Conservation (phyloP, 179 eudicot genomes). For the Silene noctiflora region DNA sequence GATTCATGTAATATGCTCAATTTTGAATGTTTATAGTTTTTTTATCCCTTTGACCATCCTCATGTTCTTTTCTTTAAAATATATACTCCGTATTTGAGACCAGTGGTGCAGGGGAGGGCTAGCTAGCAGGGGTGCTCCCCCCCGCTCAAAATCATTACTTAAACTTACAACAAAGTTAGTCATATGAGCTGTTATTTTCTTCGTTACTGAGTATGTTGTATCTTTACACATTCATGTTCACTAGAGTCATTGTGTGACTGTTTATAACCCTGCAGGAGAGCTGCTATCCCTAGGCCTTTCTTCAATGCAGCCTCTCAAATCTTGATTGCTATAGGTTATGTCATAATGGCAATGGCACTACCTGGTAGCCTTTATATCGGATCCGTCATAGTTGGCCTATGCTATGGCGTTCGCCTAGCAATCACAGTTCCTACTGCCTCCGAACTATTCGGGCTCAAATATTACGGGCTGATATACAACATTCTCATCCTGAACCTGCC, state of each 20-base stretch:
- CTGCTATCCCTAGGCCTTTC: constrained; percentile 79
- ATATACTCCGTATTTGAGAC: no score
- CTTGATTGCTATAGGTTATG: constrained; percentile 65
- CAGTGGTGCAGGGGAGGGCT: no score
- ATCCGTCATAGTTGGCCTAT: constrained; percentile 70
- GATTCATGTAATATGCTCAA: no score
- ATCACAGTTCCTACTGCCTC: constrained; percentile 90
- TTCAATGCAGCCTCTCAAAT: constrained; percentile 93
- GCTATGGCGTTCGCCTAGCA: constrained; percentile 91
- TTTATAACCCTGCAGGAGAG: constrained; percentile 48
- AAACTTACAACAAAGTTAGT: not conserved
- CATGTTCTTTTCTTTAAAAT: no score
- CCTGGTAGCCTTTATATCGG: constrained; percentile 86
- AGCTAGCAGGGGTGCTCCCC: no score
- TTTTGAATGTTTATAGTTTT: no score
- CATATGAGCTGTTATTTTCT: not conserved
- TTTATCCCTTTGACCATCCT: no score
- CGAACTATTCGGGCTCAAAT: constrained; percentile 84
- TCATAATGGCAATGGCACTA: constrained; percentile 63
- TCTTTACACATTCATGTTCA: not conserved
- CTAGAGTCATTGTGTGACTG: not conserved
- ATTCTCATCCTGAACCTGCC: constrained; percentile 78
- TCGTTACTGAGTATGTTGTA: not conserved
- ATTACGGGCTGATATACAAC: constrained; percentile 88
- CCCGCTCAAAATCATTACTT: not conserved